phyloP scores from a whole-genome alignment of 306 rosid genomes.

The Ziziphus jujuba region DNA sequence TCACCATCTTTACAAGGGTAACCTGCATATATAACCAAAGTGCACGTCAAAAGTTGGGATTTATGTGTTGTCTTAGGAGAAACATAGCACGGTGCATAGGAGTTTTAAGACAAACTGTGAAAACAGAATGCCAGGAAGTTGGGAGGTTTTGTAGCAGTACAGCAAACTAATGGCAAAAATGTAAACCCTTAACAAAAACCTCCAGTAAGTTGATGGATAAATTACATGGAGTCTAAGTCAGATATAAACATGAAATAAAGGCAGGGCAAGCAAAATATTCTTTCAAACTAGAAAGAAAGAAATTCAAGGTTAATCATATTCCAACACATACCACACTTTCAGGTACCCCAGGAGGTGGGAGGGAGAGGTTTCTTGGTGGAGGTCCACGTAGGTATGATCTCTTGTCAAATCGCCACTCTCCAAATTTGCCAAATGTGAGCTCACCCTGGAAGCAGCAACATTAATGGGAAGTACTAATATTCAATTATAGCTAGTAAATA shows the following conservation, averaged over 20 bases:
- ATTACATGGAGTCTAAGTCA: not conserved
- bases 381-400: constrained; percentile 85
- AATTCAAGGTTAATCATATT: constrained; percentile 3
- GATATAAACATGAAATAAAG: not conserved
- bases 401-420: constrained; percentile 98
- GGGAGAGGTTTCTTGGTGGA: constrained; percentile 69
- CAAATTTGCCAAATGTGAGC: constrained; percentile 81
- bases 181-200: not conserved
- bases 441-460: constrained; percentile 61
- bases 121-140: too few relatives aligned
- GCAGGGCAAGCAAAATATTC: not conserved
- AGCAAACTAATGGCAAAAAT: too few relatives aligned
- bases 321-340: constrained; percentile 89
- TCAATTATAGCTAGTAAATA: not conserved
- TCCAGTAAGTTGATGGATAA: not conserved
- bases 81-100: too few relatives aligned
- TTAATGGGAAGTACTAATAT: constrained; percentile 5
- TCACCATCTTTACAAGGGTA: constrained; percentile 85
- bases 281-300: constrained; percentile 21
- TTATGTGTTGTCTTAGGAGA: too few relatives aligned
- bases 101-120: too few relatives aligned
- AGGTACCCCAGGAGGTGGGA: constrained; percentile 97
- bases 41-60: not conserved
- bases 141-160: too few relatives aligned
- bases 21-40: constrained; percentile 48